Percentiles rank a stretch among this genome's conserved stretches.
phyloP scores from a whole-genome alignment of 345 rosid species.

The Fremontodendron californicum region DNA sequence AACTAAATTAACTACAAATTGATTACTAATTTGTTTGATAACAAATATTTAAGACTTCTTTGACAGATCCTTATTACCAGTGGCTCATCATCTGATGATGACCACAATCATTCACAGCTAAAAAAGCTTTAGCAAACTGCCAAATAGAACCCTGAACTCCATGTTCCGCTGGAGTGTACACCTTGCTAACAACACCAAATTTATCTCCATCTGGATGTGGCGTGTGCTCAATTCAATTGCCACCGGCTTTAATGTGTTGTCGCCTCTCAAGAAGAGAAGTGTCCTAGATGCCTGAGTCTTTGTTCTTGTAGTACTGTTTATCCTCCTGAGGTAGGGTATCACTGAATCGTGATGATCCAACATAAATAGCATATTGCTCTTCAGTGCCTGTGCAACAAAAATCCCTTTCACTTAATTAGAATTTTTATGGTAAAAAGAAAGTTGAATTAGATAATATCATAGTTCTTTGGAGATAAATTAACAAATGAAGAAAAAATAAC shows the following conservation, averaged over 20 bases:
- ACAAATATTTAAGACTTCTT: neutral
- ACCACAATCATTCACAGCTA: conserved; percentile 72
- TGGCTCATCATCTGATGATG: conserved; percentile 84
- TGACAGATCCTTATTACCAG: conserved; percentile 41
- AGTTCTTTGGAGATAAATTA: too few relatives aligned
- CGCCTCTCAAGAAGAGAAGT: conserved; percentile 67
- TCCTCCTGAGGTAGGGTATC: conserved; percentile 61
- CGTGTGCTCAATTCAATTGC: conserved; percentile 72
- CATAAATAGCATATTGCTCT: conserved; percentile 56
- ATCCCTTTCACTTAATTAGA: neutral
- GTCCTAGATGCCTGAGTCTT: conserved; percentile 77
- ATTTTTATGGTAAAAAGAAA: too few relatives aligned
- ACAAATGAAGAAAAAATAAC: neutral
- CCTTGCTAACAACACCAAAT: too few relatives aligned
- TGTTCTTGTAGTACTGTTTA: conserved; percentile 47
- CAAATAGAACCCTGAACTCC: conserved; percentile 56
- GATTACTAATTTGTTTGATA: neutral
- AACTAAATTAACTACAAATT: neutral
- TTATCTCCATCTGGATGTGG: conserved; percentile 64
- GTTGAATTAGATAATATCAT: too few relatives aligned
- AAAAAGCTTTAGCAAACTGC: conserved; percentile 87
- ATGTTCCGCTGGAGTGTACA: conserved; percentile 60
- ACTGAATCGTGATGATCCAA: conserved; percentile 71
- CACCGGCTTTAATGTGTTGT: too few relatives aligned
- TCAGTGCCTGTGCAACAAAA: conserved; percentile 46